A percentile compares a stretch with the other conserved stretches of the same genome.
phyloP scores from a whole-genome alignment of 176 grass and related monocot genomes.

The Paspalum notatum region DNA sequence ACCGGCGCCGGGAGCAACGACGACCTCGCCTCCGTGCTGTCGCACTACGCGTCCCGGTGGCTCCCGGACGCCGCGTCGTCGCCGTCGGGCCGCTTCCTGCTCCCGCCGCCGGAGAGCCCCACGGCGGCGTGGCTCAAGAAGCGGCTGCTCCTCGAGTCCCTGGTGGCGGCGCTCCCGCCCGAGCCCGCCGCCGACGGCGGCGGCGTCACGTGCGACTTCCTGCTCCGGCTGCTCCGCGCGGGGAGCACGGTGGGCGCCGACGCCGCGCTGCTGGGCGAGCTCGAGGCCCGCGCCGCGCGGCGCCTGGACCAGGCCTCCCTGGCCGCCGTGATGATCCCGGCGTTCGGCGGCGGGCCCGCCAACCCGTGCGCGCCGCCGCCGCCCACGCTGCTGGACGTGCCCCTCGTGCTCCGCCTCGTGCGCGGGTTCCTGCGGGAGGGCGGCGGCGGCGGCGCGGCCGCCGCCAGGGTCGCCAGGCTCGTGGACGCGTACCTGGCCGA shows the following conservation, averaged over 20 bases:
- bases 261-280: constrained; percentile 51
- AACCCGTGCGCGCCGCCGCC: background rate
- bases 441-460: constrained; percentile 52
- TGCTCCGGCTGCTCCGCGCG: constrained; percentile 66
- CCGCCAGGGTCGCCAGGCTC: constrained; percentile 71
- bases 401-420: constrained; percentile 70
- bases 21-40: constrained; percentile 71
- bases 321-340: constrained; percentile 81
- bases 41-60: constrained; percentile 82
- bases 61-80: constrained; percentile 72
- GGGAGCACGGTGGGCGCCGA: constrained; percentile 76
- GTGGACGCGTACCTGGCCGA: constrained; percentile 85
- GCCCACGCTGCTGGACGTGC: constrained; percentile 74
- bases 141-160: constrained; percentile 78
- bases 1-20: background rate
- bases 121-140: constrained; percentile 85
- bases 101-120: constrained; percentile 63
- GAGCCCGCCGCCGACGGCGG: constrained; percentile 18
- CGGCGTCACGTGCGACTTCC: constrained; percentile 71
- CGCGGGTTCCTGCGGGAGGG: constrained; percentile 47
- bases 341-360: constrained; percentile 37
- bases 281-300: constrained; percentile 74
- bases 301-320: constrained; percentile 75
- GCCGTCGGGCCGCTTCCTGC: constrained; percentile 48
- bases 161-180: constrained; percentile 72